These are phyloP conservation scores for Fusarium mundagurra DNA, from an alignment of 2,329 filamentous ascomycete genomes.

Conservation along the genomic window DNA sequence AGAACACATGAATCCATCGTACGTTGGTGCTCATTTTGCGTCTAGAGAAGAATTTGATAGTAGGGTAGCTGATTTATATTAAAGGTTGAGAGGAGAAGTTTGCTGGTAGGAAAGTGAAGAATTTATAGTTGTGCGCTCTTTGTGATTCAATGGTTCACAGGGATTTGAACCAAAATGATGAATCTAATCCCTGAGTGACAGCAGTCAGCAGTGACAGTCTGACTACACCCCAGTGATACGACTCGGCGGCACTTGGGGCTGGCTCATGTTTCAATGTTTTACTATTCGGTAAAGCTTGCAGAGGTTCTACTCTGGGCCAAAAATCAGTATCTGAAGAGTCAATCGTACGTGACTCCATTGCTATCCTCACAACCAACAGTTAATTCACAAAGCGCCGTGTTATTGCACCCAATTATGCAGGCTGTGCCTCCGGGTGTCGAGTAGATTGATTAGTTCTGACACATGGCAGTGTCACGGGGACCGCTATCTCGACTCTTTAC, in stretches of 20 bases:
- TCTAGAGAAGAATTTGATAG: accelerated
- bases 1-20: neutral
- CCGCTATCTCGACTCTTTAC: neutral
- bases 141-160: neutral
- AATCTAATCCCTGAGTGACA: accelerated
- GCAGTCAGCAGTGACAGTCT: accelerated
- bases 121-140: neutral
- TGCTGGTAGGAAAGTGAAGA: accelerated
- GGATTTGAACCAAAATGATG: accelerated
- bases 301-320: no score
- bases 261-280: no score
- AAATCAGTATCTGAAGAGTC: no score
- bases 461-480: neutral
- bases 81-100: accelerated
- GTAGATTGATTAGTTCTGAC: no score
- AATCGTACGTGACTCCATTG: no score
- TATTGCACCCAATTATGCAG: no score
- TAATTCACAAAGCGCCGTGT: no score
- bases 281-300: no score
- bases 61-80: accelerated
- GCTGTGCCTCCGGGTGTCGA: no score
- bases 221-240: no score
- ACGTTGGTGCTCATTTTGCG: accelerated
- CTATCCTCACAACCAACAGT: no score
- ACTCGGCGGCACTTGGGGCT: no score